Percentiles rank a stretch among this genome's conserved stretches.
These are phyloP conservation scores for Phytophthora pistaciae DNA, from an alignment of 352 stramenopile genomes.

Conservation along the genomic window DNA sequence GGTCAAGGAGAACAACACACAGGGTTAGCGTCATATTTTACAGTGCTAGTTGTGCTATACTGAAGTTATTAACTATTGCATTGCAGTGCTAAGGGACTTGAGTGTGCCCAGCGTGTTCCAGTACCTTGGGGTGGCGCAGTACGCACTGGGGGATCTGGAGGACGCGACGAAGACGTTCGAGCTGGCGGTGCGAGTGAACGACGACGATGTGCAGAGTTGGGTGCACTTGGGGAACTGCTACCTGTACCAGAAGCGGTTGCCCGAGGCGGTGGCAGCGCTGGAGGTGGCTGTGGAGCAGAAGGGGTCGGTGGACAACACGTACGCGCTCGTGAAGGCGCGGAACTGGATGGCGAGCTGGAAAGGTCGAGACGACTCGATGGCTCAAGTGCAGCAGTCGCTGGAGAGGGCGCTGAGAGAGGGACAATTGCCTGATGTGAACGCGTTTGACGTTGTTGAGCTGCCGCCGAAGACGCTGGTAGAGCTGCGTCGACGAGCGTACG, in stretches of 20 bases:
- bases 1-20: constrained; percentile 50
- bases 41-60: not conserved
- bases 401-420: constrained; percentile 25
- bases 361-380: constrained; percentile 62
- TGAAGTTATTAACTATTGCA: not conserved
- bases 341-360: constrained; percentile 80
- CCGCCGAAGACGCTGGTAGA: constrained; percentile 32
- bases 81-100: constrained; percentile 40
- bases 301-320: constrained; percentile 36
- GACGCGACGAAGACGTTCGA: constrained; percentile 73
- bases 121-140: constrained; percentile 76
- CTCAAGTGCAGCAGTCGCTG: constrained; percentile 37
- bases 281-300: constrained; percentile 61
- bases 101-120: constrained; percentile 64
- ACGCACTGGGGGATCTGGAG: constrained; percentile 68
- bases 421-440: constrained; percentile 26
- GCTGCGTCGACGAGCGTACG: constrained; percentile 31
- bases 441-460: constrained; percentile 63
- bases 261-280: constrained; percentile 52
- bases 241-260: constrained; percentile 58
- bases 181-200: constrained; percentile 55
- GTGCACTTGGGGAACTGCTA: constrained; percentile 79
- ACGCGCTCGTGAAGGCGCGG: constrained; percentile 67
- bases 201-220: constrained; percentile 60
- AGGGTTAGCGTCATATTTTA: constrained; percentile 24